phyloP scores from a whole-genome alignment of 2,329 filamentous ascomycete species.

The Ophiostoma himal-ulmi region DNA sequence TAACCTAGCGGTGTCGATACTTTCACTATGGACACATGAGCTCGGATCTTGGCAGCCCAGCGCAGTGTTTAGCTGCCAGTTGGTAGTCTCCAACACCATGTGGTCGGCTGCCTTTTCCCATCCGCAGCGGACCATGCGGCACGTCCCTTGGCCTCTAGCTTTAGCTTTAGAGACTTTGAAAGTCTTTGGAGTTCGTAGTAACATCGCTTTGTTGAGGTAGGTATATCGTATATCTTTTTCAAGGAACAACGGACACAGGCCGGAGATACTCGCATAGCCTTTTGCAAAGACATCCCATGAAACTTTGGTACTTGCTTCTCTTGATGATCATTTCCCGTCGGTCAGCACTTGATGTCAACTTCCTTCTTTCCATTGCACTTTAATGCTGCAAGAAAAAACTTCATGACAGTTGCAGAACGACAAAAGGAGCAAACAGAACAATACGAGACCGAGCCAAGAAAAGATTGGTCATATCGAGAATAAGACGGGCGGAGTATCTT shows the following conservation, averaged over 20 bases:
- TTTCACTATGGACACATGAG: neutral
- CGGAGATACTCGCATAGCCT: neutral
- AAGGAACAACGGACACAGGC: neutral
- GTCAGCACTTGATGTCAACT: no score
- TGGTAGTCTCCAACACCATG: neutral
- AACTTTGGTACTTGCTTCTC: neutral
- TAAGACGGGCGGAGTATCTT: neutral
- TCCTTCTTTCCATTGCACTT: neutral
- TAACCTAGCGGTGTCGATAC: neutral
- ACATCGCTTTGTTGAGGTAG: neutral
- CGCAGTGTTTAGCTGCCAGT: neutral
- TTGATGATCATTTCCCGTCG: neutral
- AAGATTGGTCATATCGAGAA: neutral
- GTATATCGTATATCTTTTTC: no score
- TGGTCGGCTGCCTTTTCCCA: neutral
- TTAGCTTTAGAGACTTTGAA: neutral
- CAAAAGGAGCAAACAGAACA: neutral
- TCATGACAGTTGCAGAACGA: neutral
- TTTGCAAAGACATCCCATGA: neutral
- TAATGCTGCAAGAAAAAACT: neutral
- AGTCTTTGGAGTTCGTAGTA: neutral
- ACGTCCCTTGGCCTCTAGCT: constrained; percentile 10
- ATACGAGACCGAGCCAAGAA: neutral
- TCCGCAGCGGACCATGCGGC: constrained; percentile 7
- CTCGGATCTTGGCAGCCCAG: neutral